These are phyloP conservation scores for Kwoniella bestiolae DNA, from an alignment of 768 basidiomycete genomes.

Conservation along the genomic window DNA sequence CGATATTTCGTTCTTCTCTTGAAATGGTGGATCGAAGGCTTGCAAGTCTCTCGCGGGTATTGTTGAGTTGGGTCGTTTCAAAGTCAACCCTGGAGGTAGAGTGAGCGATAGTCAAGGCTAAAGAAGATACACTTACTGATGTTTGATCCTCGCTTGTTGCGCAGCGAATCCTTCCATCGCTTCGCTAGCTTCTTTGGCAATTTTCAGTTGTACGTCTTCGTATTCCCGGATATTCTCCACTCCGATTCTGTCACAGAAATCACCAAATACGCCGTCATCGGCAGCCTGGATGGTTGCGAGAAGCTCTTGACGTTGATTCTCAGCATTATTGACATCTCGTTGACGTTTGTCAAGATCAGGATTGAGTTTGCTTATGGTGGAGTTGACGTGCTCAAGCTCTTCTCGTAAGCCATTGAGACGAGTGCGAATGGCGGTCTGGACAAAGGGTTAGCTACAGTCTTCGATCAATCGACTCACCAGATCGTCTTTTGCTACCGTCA, in stretches of 20 bases:
- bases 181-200: constrained; percentile 85
- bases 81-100: constrained; percentile 70
- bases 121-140: constrained; percentile 67
- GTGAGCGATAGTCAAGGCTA: neutral
- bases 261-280: constrained; percentile 76
- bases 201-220: constrained; percentile 85
- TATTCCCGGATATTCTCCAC: constrained; percentile 86
- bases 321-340: constrained; percentile 63
- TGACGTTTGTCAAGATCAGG: constrained; percentile 59
- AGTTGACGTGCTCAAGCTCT: constrained; percentile 74
- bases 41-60: constrained; percentile 65
- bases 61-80: constrained; percentile 73
- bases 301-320: constrained; percentile 65
- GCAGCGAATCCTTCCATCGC: constrained; percentile 80
- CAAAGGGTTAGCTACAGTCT: neutral
- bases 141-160: constrained; percentile 80
- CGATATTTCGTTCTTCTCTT: constrained; percentile 65
- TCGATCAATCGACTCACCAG: constrained; percentile 62
- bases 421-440: constrained; percentile 73
- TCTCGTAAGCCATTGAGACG: constrained; percentile 78
- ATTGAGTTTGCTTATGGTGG: constrained; percentile 39
- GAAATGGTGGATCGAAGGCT: constrained; percentile 67
- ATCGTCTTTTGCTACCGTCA: constrained; percentile 78
- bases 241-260: constrained; percentile 77
- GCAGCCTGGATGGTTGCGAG: constrained; percentile 69